A percentile compares a stretch with the other conserved stretches of the same genome.
phyloP scores from a whole-genome alignment of 2,329 filamentous ascomycete genomes.

The Metarhizium humberi region DNA sequence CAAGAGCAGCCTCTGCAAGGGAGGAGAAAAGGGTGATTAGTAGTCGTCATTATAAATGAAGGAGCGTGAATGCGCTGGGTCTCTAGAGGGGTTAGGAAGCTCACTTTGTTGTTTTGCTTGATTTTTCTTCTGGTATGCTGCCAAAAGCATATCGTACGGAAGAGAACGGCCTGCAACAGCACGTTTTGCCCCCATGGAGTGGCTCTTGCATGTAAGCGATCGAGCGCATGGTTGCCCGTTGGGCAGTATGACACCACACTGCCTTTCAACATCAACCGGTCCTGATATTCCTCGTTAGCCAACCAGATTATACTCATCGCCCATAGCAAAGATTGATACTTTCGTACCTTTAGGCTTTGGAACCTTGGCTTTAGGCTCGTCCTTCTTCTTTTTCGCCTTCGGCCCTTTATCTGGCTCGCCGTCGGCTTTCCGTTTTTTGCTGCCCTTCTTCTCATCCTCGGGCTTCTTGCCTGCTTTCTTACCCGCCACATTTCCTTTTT shows the following conservation, averaged over 20 bases:
- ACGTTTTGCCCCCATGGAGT: constrained; percentile 90
- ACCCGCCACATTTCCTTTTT: constrained; percentile 27
- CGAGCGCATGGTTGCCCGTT: constrained; percentile 83
- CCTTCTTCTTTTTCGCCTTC: constrained; percentile 91
- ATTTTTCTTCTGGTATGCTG: constrained; percentile 93
- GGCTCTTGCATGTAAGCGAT: constrained; percentile 87
- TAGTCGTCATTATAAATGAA: not conserved
- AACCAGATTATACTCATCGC: not conserved
- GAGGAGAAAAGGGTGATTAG: constrained; percentile 3
- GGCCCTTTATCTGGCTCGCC: constrained; percentile 70
- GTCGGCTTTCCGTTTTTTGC: constrained; percentile 73
- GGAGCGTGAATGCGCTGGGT: not conserved
- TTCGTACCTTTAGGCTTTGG: constrained; percentile 69
- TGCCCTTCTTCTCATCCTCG: constrained; percentile 50
- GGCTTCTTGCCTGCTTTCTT: constrained; percentile 66
- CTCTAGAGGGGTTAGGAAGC: constrained; percentile 21
- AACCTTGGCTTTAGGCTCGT: constrained; percentile 75
- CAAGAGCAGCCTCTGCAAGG: constrained; percentile 73
- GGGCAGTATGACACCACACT: constrained; percentile 79
- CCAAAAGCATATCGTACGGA: constrained; percentile 86
- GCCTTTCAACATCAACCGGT: constrained; percentile 86
- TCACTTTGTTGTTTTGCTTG: constrained; percentile 94
- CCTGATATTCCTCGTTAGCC: constrained; percentile 29
- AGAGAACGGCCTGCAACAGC: constrained; percentile 78
- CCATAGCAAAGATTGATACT: not conserved